A percentile compares a stretch with the other conserved stretches of the same genome.
Conservation (phyloP, 1,284 basidiomycete genomes). For the Blastosporella zonata region DNA sequence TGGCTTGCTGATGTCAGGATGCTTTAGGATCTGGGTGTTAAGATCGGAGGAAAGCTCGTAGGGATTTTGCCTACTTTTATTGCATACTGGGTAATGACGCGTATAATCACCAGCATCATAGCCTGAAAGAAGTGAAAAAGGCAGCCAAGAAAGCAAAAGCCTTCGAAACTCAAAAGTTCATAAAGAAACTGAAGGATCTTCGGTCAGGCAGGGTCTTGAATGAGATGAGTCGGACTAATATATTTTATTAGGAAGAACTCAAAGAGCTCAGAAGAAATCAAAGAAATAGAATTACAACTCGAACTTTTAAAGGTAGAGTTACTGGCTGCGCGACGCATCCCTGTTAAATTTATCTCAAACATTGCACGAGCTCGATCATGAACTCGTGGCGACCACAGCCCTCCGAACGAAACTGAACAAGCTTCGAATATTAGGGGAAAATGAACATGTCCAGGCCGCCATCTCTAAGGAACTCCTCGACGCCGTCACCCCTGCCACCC, state of each 20-base stretch:
- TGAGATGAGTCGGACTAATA: background rate
- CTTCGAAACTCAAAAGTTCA: constrained; percentile 80
- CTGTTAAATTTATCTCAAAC: background rate
- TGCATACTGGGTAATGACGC: background rate
- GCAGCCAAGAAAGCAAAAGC: constrained; percentile 79
- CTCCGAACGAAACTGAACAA: constrained; percentile 74
- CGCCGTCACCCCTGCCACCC: constrained; percentile 28
- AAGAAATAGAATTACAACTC: constrained; percentile 65
- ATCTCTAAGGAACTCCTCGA: constrained; percentile 42
- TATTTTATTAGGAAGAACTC: constrained; percentile 38
- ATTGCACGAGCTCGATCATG: constrained; percentile 55
- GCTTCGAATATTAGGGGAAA: constrained; percentile 52
- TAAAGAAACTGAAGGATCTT: constrained; percentile 79
- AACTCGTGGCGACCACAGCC: constrained; percentile 59
- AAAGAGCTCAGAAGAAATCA: constrained; percentile 37
- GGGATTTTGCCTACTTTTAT: constrained; percentile 10
- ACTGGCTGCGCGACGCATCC: constrained; percentile 24
- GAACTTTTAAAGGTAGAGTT: constrained; percentile 58
- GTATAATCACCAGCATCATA: constrained; percentile 54
- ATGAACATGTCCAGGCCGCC: constrained; percentile 43
- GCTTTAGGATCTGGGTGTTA: constrained; percentile 35
- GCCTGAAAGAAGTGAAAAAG: constrained; percentile 62
- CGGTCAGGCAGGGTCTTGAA: constrained; percentile 40
- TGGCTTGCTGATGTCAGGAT: constrained; percentile 15
- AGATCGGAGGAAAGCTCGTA: constrained; percentile 40